Conservation (phyloP, 2,329 filamentous ascomycete species). For the Botryotinia calthae region DNA sequence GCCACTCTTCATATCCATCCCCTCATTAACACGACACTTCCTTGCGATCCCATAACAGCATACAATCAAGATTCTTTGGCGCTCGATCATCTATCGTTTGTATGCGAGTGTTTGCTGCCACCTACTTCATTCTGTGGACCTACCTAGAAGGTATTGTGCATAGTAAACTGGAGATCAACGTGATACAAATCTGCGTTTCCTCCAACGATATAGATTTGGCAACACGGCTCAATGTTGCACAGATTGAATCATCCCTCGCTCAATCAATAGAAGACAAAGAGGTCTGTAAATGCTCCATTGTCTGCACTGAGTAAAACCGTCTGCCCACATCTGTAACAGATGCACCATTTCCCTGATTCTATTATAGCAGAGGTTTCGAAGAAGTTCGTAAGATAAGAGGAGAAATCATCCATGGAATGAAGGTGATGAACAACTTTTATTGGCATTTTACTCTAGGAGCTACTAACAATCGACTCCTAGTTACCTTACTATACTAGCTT, state of each 20-base stretch:
- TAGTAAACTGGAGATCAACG: not conserved
- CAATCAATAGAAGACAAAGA: not conserved
- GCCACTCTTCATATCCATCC: not conserved
- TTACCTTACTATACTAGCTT: not conserved
- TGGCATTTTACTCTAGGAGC: not conserved
- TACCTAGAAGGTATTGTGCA: not conserved
- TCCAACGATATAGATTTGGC: not conserved
- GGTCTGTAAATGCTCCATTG: not conserved
- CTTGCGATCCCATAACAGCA: not conserved
- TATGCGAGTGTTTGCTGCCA: not conserved
- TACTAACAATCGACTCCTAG: not conserved
- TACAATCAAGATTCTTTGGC: not conserved
- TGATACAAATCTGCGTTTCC: not conserved
- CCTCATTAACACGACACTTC: not conserved
- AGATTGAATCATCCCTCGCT: not conserved
- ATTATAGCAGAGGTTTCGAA: not conserved
- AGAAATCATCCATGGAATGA: not conserved
- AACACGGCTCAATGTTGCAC: not conserved
- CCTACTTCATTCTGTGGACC: not conserved
- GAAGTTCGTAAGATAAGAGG: not conserved
- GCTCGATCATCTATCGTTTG: not conserved
- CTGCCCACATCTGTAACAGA: not conserved
- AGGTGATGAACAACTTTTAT: not conserved
- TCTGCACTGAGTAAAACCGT: not conserved
- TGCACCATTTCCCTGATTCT: not conserved